A percentile compares a stretch with the other conserved stretches of the same genome.
These are phyloP conservation scores for Pyropia yezoensis DNA, from an alignment of 23 red algal species.

Conservation along the genomic window DNA sequence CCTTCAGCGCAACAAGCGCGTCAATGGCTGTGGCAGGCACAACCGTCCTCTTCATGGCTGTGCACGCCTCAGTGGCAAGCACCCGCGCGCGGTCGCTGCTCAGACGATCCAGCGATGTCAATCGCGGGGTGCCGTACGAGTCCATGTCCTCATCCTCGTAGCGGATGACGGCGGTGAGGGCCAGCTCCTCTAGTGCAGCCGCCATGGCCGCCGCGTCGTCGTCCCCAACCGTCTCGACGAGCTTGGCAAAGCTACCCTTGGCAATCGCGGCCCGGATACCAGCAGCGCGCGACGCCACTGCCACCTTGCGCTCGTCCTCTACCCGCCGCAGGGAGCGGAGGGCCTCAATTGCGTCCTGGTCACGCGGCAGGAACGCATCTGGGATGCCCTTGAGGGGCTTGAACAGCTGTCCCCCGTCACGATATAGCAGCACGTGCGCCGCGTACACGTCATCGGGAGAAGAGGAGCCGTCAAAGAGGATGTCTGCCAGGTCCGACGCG, in stretches of 20 bases:
- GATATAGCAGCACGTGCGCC: slow-evolving; percentile 26
- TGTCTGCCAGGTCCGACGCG: slow-evolving; percentile 6
- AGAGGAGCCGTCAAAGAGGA: slow-evolving; percentile 22
- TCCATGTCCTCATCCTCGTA: neutral
- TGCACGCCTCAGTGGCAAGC: slow-evolving; percentile 13
- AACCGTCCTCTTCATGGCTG: slow-evolving; percentile 24
- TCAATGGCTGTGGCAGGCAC: slow-evolving; percentile 23
- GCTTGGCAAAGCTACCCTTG: slow-evolving; percentile 7
- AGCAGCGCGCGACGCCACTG: neutral
- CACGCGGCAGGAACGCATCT: slow-evolving; percentile 24
- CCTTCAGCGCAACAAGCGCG: slow-evolving; percentile 25
- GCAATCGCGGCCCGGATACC: slow-evolving; percentile 16
- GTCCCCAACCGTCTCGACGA: slow-evolving; percentile 3
- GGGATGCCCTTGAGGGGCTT: slow-evolving; percentile 27
- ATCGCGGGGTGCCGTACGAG: neutral
- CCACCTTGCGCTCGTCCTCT: slow-evolving; percentile 9
- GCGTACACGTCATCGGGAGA: slow-evolving; percentile 7
- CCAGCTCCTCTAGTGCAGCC: neutral
- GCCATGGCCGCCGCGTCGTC: neutral
- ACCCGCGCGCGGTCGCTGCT: neutral
- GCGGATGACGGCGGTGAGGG: neutral
- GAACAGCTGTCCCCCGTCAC: slow-evolving; percentile 30
- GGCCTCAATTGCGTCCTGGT: slow-evolving; percentile 8
- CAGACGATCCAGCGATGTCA: slow-evolving; percentile 1
- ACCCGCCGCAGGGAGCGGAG: neutral